Evolutionary conservation across 495 filamentous ascomycete genomes (phyloP).

Genomic region (Neurospora terricola): DNA sequence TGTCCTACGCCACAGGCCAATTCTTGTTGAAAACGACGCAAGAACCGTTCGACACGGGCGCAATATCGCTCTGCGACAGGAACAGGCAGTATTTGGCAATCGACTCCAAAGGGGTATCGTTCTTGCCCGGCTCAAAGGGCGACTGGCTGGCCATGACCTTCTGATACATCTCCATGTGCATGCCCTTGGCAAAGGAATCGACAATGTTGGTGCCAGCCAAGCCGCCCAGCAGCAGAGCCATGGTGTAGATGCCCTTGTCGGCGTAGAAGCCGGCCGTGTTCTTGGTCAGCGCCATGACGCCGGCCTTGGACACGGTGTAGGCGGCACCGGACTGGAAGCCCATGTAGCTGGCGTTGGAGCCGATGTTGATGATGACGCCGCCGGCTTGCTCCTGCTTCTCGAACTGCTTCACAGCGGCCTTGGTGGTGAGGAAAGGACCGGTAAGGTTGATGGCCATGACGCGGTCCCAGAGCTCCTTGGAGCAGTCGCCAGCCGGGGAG

Average conservation of each 20-base stretch:
- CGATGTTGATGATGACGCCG: constrained; percentile 41
- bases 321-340: constrained; percentile 37
- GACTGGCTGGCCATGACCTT: constrained; percentile 15
- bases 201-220: constrained; percentile 48
- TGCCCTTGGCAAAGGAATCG: constrained; percentile 34
- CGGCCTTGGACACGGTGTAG: constrained; percentile 47
- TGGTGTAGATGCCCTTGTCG: constrained; percentile 45
- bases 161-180: constrained; percentile 36
- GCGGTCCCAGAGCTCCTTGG: constrained; percentile 43
- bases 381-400: constrained; percentile 24
- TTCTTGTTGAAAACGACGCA: constrained; percentile 30
- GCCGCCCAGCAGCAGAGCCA: constrained; percentile 45
- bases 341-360: constrained; percentile 25
- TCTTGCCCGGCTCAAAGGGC: constrained; percentile 11
- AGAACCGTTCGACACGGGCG: constrained; percentile 25
- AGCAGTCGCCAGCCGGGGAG: constrained; percentile 41
- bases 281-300: constrained; percentile 50
- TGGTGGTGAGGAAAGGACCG: constrained; percentile 44
- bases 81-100: constrained; percentile 35
- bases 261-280: constrained; percentile 52
- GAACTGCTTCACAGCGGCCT: constrained; percentile 40
- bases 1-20: constrained; percentile 24
- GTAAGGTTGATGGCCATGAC: constrained; percentile 52
- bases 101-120: constrained; percentile 14
- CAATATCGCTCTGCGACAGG: constrained; percentile 28